Base-by-base conservation (phyloP, 2,329 filamentous ascomycete genomes). In the Echinosphaeria canescens region DNA sequence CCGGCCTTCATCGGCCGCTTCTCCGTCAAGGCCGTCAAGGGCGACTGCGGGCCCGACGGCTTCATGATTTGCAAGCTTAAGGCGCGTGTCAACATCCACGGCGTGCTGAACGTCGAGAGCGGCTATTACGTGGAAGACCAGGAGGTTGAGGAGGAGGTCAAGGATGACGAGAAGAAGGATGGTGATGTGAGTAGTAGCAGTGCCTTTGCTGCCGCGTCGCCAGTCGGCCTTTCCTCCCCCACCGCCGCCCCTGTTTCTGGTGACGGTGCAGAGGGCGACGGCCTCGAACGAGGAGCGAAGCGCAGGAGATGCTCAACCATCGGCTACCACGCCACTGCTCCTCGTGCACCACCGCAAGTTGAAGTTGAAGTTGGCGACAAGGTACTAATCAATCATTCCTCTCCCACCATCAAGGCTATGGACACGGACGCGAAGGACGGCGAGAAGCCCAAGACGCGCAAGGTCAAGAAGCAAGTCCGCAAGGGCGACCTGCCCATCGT, bases 1-100 rank as follows among this genome's bases (percentile, higher is more conserved):
- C 80, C 81, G 48, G 79, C 88, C 25, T 95, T 85, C 78, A 93
- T 98, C 39, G 88, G 88, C 30, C 74, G 81, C 36, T 98, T 98
- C 60, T 92, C 84, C 23, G 82, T 98, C 49, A 98, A 98, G 68
- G 79, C 78, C 24, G 85, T 98, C 45, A 84, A 93, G 65, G 75
- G 81, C 22, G 43, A 41, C 22, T 81, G 91, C 45, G 67, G 73
- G 37, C 84, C 88, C 48, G 80, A 90, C 32, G 88, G 95, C 48
- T 98, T 95, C 52, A 95, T 98, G 85, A 90, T 95, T 44, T 98
- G 88, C 75, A 98, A 98, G 62, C 73, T 98, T 34, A 95, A 95
- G 68, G 85, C 88, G 25, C 74, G 88, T 35, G 68, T 98, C 30
- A 98, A 98, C 56, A 68, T 95, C 36, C 84, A 95, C 57, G 88